Evolutionary conservation across 495 filamentous ascomycete genomes (phyloP), one percentile per base, ranked within the genome.

Genomic region (Penicillium bovifimosum): DNA sequence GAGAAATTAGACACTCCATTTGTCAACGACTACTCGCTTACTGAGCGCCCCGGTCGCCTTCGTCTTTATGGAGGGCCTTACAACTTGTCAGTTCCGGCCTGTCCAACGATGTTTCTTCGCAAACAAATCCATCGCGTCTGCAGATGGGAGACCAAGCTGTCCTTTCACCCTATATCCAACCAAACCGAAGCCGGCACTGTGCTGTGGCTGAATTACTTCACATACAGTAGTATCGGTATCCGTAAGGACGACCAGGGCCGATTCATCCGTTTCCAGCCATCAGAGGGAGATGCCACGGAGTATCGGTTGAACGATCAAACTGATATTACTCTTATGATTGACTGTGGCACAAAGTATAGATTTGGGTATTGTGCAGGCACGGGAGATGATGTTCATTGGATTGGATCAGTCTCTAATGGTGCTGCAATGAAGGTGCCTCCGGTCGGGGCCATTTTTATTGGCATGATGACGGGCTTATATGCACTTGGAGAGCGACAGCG

Each of bases 391-490:
- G 17, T 60, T 3, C 44, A 52, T 6, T 69, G 66, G 66, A 44
- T 71, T 29, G 66, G 63, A 0, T 50, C 50, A 10, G 58, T 70
- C 10, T 32, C 47, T 1, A 72, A 70, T 36, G 11, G 41, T 6
- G 49, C 42, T n/a, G 60, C 72, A 40, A 65, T 65, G 0, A 51
- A 55, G 29, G 52, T 62, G 16, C 67, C 74, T 6, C 59, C 67
- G 1, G 60, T 74, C 2, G 72, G 74, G 0, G 65, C 62, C 0
- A 47, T 57, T 1, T 75, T 76, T 44, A 70, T 67, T 14, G 72
- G 72, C 9, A 65, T 73, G 63, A 73, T 76, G 73, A 50, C 75
- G 31, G 73, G 74, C 0, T 9, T 76, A 16, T 77, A 77, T 59
- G 54, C 68, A n/a, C 73, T 73, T 62, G 73, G 71, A 10, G 68